Evolutionary conservation across 768 basidiomycete species (phyloP).

Genomic region (Leccinum broughii): DNA sequence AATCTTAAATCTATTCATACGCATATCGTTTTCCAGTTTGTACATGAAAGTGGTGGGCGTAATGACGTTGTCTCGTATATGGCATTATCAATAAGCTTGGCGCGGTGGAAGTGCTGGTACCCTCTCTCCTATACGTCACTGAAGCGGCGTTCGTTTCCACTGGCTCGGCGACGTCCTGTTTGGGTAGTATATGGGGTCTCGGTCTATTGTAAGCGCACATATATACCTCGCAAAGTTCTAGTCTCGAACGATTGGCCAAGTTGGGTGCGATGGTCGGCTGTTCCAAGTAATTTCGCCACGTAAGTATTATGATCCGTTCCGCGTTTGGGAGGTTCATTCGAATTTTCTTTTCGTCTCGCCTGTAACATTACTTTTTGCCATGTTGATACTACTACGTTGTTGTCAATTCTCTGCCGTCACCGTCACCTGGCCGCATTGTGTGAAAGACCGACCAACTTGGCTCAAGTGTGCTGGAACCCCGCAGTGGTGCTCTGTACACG

Average conservation of each 20-base stretch:
- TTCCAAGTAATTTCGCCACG: not conserved
- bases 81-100: not conserved
- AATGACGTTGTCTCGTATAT: not conserved
- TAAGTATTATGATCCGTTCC: not conserved
- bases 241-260: not conserved
- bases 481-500: not conserved
- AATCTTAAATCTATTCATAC: constrained; percentile 3
- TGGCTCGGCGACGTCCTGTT: not conserved
- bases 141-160: not conserved
- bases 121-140: not conserved
- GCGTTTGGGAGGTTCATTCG: not conserved
- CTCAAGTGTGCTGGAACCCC: not conserved
- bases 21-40: not conserved
- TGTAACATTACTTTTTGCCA: not conserved
- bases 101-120: not conserved
- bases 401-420: not conserved
- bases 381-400: not conserved
- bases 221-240: not conserved
- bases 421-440: not conserved
- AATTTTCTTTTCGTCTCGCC: not conserved
- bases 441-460: not conserved
- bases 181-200: not conserved
- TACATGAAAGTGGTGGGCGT: not conserved
- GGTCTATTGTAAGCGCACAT: not conserved
- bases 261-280: not conserved